Evolutionary conservation across 2,329 filamentous ascomycete species (phyloP).

Genomic region (Cytospora leucostoma): DNA sequence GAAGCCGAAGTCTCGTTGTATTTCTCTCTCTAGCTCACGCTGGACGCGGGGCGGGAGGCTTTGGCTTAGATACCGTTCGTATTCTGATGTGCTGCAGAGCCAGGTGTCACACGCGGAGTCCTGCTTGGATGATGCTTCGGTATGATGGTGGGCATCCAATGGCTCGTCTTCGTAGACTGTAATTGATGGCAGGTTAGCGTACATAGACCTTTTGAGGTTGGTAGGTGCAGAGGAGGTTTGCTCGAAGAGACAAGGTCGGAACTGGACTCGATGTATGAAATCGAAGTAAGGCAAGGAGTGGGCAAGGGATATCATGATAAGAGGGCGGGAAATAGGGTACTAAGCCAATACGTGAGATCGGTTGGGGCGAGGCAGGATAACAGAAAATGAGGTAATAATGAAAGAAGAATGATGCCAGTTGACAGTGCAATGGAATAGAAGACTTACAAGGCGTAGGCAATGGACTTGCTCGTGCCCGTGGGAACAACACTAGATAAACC

Average conservation of each 20-base stretch:
- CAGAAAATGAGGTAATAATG: too few species aligned
- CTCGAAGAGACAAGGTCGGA: too few species aligned
- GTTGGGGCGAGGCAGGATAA: background rate
- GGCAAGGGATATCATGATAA: too few species aligned
- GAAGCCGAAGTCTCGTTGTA: conserved; percentile 27
- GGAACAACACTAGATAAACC: conserved; percentile 26
- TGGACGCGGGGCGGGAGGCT: conserved; percentile 25
- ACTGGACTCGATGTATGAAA: background rate
- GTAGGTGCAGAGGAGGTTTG: too few species aligned
- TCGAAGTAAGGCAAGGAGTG: background rate
- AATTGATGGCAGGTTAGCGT: too few species aligned
- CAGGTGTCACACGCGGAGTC: conserved; percentile 2
- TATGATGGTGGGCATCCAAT: background rate
- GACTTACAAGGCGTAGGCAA: conserved; percentile 27
- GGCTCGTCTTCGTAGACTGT: conserved; percentile 25
- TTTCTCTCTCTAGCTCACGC: conserved; percentile 26
- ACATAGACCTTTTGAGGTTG: too few species aligned
- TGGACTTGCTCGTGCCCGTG: conserved; percentile 6
- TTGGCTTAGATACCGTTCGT: conserved; percentile 24
- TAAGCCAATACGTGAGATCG: too few species aligned
- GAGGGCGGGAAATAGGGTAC: too few species aligned
- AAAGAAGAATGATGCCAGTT: too few species aligned
- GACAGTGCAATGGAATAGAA: too few species aligned
- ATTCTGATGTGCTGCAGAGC: conserved; percentile 27
- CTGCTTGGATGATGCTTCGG: background rate